These are phyloP conservation scores for Ogataea ramenticola DNA, from an alignment of 805 yeast species.

Conservation along the genomic window DNA sequence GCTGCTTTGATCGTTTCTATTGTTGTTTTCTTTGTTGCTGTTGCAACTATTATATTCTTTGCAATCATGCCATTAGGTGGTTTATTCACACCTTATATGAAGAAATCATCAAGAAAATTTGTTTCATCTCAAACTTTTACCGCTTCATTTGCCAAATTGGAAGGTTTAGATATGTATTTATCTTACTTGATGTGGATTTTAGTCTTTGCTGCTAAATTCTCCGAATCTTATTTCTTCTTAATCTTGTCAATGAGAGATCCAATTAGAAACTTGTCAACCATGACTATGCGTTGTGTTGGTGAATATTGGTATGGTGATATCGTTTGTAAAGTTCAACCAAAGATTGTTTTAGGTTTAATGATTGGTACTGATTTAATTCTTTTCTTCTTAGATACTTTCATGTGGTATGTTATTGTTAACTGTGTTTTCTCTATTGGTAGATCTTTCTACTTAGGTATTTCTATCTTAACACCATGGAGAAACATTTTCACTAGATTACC, in stretches of 20 bases:
- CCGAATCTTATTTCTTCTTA: conserved; percentile 91
- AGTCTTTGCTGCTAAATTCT: conserved; percentile 82
- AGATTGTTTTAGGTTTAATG: conserved; percentile 88
- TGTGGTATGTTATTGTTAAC: conserved; percentile 97
- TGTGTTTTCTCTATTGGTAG: conserved; percentile 95
- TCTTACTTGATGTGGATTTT: conserved; percentile 86
- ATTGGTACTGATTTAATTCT: conserved; percentile 84
- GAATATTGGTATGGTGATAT: conserved; percentile 78
- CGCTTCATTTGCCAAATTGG: conserved; percentile 74
- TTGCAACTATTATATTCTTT: conserved; percentile 78
- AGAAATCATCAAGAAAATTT: conserved; percentile 77
- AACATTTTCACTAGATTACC: conserved; percentile 96
- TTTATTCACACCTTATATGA: conserved; percentile 86
- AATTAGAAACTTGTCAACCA: conserved; percentile 77
- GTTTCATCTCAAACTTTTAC: conserved; percentile 95
- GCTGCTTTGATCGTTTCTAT: conserved; percentile 76
- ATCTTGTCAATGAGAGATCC: conserved; percentile 90
- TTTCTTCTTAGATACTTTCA: conserved; percentile 97
- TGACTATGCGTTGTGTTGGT: conserved; percentile 91
- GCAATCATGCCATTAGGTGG: conserved; percentile 97
- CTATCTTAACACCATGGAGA: conserved; percentile 99
- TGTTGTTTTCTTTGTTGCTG: conserved; percentile 82
- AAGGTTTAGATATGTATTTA: conserved; percentile 92
- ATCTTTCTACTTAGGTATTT: conserved; percentile 97
- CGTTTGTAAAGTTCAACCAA: conserved; percentile 81